Base-by-base conservation (phyloP, 1,139 yeast species). In the Debaryomycetaceae sp. region DNA sequence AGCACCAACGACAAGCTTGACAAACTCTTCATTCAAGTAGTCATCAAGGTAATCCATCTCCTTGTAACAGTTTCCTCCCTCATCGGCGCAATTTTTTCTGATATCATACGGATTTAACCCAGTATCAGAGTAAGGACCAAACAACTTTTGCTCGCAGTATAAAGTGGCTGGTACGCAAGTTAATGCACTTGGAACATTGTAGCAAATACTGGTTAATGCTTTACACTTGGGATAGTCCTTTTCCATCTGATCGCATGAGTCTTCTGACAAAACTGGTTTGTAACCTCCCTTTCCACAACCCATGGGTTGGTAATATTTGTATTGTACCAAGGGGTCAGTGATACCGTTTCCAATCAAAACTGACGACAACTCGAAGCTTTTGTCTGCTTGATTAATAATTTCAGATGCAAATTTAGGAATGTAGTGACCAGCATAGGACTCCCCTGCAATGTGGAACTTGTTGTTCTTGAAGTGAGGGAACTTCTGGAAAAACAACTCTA, bases 401-500 rank as follows among this genome's bases (percentile, higher is more conserved):
- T 91, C 97, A 42, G 84, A 69, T 22, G 97, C 97, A 64, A 93
- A 87, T 7, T 83, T 91, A 31, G 98, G 99, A 55, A 93, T 90
- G 68, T 93, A 93, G 66, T 93, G 98, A 51, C 99, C 99, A 45
- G 96, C 99, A 63, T 93, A 93, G n/a, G 97, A 88, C 70, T 93
- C 98, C 57, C 98, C 99, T 40, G 98, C 95, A 68, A 93, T 90
- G 68, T 91, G 98, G 84, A 93, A 90, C 36, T 55, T 54, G 44
- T 80, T 82, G 35, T 78, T 67, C 41, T 76, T 67, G 69, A 86
- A 89, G 68, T 91, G 81, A 38, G 97, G 96, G 80, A 90, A 93
- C 63, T 87, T 88, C 66, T 86, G 79, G 77, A 87, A 93, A 75
- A 93, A 93, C 62, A 91, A 78, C 60, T 87, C 85, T 66, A 93